Percentiles rank a stretch among this genome's conserved stretches.
phyloP scores from a whole-genome alignment of 257 asterid genomes.

The Solanum peruvianum region DNA sequence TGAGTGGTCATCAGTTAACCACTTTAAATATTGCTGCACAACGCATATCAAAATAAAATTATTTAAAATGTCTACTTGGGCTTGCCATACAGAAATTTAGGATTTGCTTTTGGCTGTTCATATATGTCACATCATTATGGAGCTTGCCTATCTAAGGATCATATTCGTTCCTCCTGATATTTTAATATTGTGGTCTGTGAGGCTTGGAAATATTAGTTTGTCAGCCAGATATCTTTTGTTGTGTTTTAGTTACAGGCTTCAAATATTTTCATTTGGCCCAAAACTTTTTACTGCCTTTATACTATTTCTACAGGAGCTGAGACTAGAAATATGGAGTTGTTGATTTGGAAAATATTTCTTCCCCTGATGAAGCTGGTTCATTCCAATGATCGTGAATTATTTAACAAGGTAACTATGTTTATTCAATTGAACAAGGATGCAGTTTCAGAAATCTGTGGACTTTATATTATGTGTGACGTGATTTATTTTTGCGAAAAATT shows the following conservation, averaged over 20 bases:
- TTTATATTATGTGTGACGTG: neutral
- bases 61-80: neutral
- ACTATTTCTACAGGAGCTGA: conserved; percentile 32
- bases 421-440: neutral
- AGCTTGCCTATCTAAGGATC: neutral
- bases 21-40: neutral
- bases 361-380: conserved; percentile 53
- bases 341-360: conserved; percentile 53
- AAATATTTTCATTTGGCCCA: neutral
- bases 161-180: neutral
- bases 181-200: neutral
- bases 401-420: conserved; percentile 44
- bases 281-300: neutral
- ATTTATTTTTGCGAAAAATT: neutral
- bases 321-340: conserved; percentile 22
- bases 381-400: conserved; percentile 36
- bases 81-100: neutral
- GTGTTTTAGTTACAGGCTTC: neutral
- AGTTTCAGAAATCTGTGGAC: neutral
- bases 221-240: neutral
- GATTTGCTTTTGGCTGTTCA: neutral
- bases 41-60: neutral
- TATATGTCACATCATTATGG: neutral
- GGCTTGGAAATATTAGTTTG: neutral
- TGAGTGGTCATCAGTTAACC: neutral